phyloP scores from a whole-genome alignment of 345 rosid species.

The Reutealis trisperma region DNA sequence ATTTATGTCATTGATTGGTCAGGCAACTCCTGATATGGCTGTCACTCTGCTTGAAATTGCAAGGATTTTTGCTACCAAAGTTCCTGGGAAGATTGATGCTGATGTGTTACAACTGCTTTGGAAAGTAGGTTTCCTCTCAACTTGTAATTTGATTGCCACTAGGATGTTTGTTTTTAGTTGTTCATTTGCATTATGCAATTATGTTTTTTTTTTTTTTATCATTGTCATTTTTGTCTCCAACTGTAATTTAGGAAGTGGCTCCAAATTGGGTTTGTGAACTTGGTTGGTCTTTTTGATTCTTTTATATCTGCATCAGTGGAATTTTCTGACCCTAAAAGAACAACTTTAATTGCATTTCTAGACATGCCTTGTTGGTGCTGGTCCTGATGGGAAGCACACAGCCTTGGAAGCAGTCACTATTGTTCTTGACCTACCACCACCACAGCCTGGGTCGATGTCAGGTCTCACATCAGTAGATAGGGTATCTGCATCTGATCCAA shows the following conservation, averaged over 20 bases:
- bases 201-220: background rate
- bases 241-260: conserved; percentile 7
- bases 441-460: conserved; percentile 95
- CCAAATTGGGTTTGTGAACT: background rate
- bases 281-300: background rate
- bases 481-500: conserved; percentile 97
- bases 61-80: conserved; percentile 97
- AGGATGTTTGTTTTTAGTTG: background rate
- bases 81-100: conserved; percentile 99
- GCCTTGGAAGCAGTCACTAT: conserved; percentile 98
- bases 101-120: conserved; percentile 95
- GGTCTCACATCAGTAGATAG: conserved; percentile 85
- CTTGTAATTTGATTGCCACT: background rate
- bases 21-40: conserved; percentile 99
- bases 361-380: conserved; percentile 99
- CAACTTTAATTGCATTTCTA: conserved; percentile 20
- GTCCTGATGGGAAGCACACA: conserved; percentile 96
- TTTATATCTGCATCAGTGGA: background rate
- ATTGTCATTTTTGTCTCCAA: background rate
- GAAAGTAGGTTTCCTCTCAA: conserved; percentile 58
- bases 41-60: conserved; percentile 99
- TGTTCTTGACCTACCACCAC: conserved; percentile 98
- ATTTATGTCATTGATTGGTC: conserved; percentile 27
- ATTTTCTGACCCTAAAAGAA: background rate
- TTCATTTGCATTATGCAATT: conserved; percentile 5